phyloP scores from a whole-genome alignment of 2,329 filamentous ascomycete species.

The Colletotrichum costaricense region DNA sequence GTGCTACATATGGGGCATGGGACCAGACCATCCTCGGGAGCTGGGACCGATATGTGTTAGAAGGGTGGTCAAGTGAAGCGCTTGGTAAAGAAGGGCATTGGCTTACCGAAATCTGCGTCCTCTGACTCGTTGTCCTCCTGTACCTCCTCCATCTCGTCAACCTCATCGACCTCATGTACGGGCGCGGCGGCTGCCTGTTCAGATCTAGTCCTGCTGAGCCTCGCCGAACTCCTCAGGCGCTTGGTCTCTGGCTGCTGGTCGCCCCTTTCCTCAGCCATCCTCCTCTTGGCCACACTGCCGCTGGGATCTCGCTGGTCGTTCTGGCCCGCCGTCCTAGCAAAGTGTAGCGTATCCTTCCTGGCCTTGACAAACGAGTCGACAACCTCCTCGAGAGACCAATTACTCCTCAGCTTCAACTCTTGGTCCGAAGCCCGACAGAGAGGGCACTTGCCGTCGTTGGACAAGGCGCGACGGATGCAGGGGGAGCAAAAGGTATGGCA shows the following conservation, averaged over 20 bases:
- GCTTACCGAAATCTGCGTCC: slow-evolving; percentile 21
- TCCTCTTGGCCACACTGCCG: slow-evolving; percentile 62
- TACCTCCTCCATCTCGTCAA: slow-evolving; percentile 24
- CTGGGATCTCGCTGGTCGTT: slow-evolving; percentile 35
- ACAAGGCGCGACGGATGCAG: slow-evolving; percentile 89
- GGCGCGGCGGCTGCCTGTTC: slow-evolving; percentile 51
- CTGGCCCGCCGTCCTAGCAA: slow-evolving; percentile 64
- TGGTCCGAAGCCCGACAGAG: slow-evolving; percentile 84
- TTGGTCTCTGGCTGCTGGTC: slow-evolving; percentile 52
- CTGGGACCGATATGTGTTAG: slow-evolving; percentile 27
- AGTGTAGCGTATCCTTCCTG: slow-evolving; percentile 69
- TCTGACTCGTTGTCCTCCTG: slow-evolving; percentile 19
- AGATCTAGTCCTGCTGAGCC: slow-evolving; percentile 56
- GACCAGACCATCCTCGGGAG: slow-evolving; percentile 78
- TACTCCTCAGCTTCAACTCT: slow-evolving; percentile 84
- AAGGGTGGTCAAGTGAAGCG: not conserved
- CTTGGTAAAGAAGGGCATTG: not conserved
- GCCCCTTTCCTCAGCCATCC: slow-evolving; percentile 49
- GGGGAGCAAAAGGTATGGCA: slow-evolving; percentile 96
- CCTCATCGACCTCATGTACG: slow-evolving; percentile 34
- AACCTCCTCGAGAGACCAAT: slow-evolving; percentile 86
- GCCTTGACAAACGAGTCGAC: slow-evolving; percentile 81
- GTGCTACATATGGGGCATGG: slow-evolving; percentile 84
- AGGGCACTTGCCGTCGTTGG: slow-evolving; percentile 87
- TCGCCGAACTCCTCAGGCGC: slow-evolving; percentile 63